A percentile compares a stretch with the other conserved stretches of the same genome.
Evolutionary conservation across 768 basidiomycete genomes (phyloP).

Genomic region (Hydnum rufescens): DNA sequence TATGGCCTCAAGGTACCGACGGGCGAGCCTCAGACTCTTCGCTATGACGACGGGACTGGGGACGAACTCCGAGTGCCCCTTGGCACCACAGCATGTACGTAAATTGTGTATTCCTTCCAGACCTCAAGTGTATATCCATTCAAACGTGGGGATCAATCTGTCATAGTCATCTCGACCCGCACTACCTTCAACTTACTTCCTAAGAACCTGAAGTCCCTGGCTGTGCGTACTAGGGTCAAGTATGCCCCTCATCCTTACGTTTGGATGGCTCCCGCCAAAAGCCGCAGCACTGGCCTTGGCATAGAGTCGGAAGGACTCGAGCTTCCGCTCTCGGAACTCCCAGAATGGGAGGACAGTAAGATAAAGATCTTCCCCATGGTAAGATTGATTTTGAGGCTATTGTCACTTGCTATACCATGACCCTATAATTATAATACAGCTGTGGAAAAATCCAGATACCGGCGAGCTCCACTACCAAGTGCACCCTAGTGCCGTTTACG

Average conservation of each 20-base stretch:
- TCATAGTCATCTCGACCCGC: slow-evolving; percentile 36
- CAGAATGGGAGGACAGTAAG: slow-evolving; percentile 63
- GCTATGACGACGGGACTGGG: slow-evolving; percentile 76
- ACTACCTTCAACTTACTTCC: slow-evolving; percentile 72
- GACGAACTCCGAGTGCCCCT: slow-evolving; percentile 68
- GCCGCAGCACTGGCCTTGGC: slow-evolving; percentile 61
- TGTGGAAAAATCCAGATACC: slow-evolving; percentile 87
- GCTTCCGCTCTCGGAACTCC: slow-evolving; percentile 42
- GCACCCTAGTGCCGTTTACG: slow-evolving; percentile 56
- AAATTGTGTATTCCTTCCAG: slow-evolving; percentile 17
- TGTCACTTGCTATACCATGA: neutral
- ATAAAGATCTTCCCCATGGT: slow-evolving; percentile 53
- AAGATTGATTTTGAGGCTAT: too few relatives aligned
- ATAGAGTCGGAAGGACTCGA: slow-evolving; percentile 65
- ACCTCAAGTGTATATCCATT: neutral
- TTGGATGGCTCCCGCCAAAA: slow-evolving; percentile 68
- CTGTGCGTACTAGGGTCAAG: slow-evolving; percentile 51
- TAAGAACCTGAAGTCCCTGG: slow-evolving; percentile 51
- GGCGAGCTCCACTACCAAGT: slow-evolving; percentile 73
- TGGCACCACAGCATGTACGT: slow-evolving; percentile 74
- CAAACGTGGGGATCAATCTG: too few relatives aligned
- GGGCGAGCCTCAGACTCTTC: slow-evolving; percentile 39
- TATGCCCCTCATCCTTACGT: slow-evolving; percentile 80
- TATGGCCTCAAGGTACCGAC: slow-evolving; percentile 57
- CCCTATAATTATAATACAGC: slow-evolving; percentile 19